Evolutionary conservation across 2,329 filamentous ascomycete genomes (phyloP).

Genomic region (Helicocarpus griseus): DNA sequence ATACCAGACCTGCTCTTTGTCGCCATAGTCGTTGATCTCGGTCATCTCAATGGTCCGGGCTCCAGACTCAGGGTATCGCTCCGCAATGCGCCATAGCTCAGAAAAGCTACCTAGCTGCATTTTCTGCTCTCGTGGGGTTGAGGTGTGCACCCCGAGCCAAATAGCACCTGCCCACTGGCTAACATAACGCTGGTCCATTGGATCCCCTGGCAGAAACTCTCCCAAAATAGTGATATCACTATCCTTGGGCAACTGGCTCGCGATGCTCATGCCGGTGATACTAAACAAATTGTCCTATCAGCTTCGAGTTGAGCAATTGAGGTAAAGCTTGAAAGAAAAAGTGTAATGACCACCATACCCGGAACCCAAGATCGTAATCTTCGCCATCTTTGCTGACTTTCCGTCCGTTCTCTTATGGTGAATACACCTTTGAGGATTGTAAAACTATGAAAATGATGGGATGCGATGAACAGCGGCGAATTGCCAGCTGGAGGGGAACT

Average conservation of each 20-base stretch:
- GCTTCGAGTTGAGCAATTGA: too few species aligned
- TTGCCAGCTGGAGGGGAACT: too few species aligned
- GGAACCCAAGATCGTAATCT: slow-evolving; percentile 8
- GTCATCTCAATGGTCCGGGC: background rate
- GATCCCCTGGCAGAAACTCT: slow-evolving; percentile 23
- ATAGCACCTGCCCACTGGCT: slow-evolving; percentile 21
- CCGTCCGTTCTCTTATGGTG: too few species aligned
- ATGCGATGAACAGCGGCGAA: too few species aligned
- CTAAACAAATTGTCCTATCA: background rate
- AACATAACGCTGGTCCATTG: slow-evolving; percentile 18
- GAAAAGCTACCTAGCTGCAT: background rate
- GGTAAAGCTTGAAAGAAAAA: background rate
- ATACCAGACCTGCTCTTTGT: slow-evolving; percentile 6
- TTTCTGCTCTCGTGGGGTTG: background rate
- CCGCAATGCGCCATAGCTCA: background rate
- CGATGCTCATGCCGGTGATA: slow-evolving; percentile 19
- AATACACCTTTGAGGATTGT: too few species aligned
- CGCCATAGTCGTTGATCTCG: background rate
- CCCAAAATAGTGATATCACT: slow-evolving; percentile 26
- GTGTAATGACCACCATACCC: slow-evolving; percentile 2
- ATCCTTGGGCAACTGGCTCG: slow-evolving; percentile 17
- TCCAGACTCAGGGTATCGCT: slow-evolving; percentile 5
- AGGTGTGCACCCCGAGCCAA: background rate
- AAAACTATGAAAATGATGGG: too few species aligned
- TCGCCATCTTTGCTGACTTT: slow-evolving; percentile 4